Percentiles rank a stretch among this genome's conserved stretches.
Evolutionary conservation across 192 early-diverging fungal genomes (phyloP).

Genomic region (Physocladia obscura): DNA sequence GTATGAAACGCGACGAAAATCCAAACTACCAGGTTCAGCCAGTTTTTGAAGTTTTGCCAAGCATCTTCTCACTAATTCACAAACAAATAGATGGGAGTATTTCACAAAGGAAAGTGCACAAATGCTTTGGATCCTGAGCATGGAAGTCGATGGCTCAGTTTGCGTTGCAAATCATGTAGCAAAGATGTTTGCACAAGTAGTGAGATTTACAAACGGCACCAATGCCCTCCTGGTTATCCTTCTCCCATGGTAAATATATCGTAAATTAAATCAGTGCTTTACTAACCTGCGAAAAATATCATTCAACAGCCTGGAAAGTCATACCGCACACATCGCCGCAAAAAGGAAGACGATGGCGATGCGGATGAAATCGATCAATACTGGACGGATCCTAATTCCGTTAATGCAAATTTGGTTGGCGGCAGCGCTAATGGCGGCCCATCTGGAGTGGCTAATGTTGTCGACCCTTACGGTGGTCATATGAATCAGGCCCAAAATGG

Average conservation of each 20-base stretch:
- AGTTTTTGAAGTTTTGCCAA: too few species aligned
- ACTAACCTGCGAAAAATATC: too few species aligned
- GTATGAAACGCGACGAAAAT: conserved; percentile 23
- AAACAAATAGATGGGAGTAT: conserved; percentile 21
- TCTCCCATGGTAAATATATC: conserved; percentile 15
- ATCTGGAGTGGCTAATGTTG: background rate
- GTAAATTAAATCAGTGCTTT: too few species aligned
- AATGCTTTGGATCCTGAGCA: conserved; percentile 25
- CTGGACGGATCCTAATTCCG: conserved; percentile 16
- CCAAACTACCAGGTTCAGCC: conserved; percentile 11
- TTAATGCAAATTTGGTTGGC: background rate
- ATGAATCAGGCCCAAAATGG: too few species aligned
- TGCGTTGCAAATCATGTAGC: conserved; percentile 24
- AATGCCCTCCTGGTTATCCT: conserved; percentile 26
- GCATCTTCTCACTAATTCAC: background rate
- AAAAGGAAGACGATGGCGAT: conserved; percentile 29
- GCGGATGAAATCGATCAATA: conserved; percentile 27
- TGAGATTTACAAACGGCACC: conserved; percentile 28
- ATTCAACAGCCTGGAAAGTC: conserved; percentile 18
- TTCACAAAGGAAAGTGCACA: conserved; percentile 28
- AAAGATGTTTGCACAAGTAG: conserved; percentile 23
- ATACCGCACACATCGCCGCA: conserved; percentile 26
- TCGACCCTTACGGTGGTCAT: background rate
- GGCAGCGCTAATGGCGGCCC: background rate
- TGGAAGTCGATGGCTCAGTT: conserved; percentile 16